Base-by-base conservation (phyloP, 2,329 filamentous ascomycete genomes). In the Penicillium janthinellum region DNA sequence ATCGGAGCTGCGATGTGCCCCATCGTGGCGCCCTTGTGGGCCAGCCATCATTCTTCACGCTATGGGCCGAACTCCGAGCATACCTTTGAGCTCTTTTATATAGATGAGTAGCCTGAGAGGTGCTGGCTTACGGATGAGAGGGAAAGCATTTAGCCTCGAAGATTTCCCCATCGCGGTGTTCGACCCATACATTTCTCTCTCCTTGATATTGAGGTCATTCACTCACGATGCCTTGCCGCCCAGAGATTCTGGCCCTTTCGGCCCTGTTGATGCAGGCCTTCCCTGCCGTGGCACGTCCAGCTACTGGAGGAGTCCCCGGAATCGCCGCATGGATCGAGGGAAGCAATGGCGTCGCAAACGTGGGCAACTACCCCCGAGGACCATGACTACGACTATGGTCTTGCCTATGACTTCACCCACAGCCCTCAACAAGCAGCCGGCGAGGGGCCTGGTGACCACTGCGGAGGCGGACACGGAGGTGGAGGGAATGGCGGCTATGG, bases 261-360 rank as follows among this genome's bases (percentile, higher is more conserved):
- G 52, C 51, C 17, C 38, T 59, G 7, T 28, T 59, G 20, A 15
- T 59, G 35, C 57, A 54, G 25, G 51, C 28, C 10, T n/a, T 59
- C 7, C 50, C 57, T 28, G 45, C 20, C 28, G 7, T 59, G 3
- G 51, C 57, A 8, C 50, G 14, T 39, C 57, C 57, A 28, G 51
- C 57, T 10, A 42, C 45, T n/a, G 51, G 22, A 4, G 47, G 25
- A 5, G 38, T 52, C 11, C 47, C 47, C 3, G 47, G 37, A 3
- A 52, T 52, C 11, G 28, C 47, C 3, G 31, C 11, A 2, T 49
- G 28, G 47, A 5, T 14, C n/a, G 51, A 34, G 31, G 25, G 38
- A 12, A 44, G 15, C 51, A 42, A 42, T 44, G 51, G 51, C 7
- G 17, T 34, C 25, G 49, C 2, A 14, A 54, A 54, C 20, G 25